phyloP scores from a whole-genome alignment of 441 rosid species.

The Codiaeum variegatum region DNA sequence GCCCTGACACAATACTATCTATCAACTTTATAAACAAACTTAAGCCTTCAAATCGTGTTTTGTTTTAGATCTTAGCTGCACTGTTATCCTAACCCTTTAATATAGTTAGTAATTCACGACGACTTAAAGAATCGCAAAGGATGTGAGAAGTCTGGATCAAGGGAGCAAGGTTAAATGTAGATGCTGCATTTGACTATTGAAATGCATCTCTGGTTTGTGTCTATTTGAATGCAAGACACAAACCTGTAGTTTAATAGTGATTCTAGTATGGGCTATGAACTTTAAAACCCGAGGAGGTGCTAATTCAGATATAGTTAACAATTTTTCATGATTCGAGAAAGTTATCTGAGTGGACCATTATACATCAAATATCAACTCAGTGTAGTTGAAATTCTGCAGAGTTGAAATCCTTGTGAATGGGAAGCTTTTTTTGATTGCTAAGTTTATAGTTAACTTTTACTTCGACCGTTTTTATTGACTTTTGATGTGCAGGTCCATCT shows the following conservation, averaged over 20 bases:
- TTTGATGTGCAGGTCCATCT: background rate
- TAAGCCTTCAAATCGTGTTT: background rate
- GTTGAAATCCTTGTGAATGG: background rate
- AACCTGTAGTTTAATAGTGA: too few species aligned
- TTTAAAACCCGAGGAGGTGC: too few species aligned
- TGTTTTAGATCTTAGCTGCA: background rate
- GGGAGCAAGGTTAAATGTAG: background rate
- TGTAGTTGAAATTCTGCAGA: background rate
- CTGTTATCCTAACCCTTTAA: background rate
- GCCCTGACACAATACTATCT: background rate
- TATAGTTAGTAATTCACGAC: background rate
- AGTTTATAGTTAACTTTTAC: background rate
- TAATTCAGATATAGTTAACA: background rate
- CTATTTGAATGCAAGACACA: background rate
- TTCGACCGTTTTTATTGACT: background rate
- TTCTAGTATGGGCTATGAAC: too few species aligned
- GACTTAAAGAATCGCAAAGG: background rate
- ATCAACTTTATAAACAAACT: background rate
- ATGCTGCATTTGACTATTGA: constrained; percentile 5
- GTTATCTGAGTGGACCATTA: background rate
- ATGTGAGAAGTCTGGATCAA: background rate
- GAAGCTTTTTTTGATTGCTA: background rate
- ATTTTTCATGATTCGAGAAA: background rate
- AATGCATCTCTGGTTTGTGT: background rate
- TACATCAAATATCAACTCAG: background rate